A percentile compares a stretch with the other conserved stretches of the same genome.
Conservation (phyloP, 2,329 filamentous ascomycete species). For the Pyrenophora graminea region DNA sequence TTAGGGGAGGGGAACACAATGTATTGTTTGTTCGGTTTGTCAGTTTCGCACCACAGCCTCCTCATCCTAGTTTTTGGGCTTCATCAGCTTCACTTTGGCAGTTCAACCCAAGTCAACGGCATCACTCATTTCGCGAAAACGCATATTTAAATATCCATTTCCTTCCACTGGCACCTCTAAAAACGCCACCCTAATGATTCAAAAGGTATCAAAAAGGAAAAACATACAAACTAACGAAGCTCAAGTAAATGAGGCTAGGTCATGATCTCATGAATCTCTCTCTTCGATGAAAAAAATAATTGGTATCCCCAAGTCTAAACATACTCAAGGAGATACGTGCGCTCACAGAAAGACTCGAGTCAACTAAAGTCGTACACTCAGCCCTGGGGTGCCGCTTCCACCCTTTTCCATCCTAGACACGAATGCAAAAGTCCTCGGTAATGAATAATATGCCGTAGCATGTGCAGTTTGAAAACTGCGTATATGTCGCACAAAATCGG, state of each 20-base stretch:
- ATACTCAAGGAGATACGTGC: constrained; percentile 14
- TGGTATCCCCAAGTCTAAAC: constrained; percentile 28
- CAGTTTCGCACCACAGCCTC: no score
- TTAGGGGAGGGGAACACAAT: no score
- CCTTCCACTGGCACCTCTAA: constrained; percentile 32
- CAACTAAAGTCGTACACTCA: constrained; percentile 9
- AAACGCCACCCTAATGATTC: constrained; percentile 34
- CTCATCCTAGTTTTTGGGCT: no score
- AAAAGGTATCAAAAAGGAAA: constrained; percentile 14
- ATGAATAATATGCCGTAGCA: constrained; percentile 6
- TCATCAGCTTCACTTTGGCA: no score
- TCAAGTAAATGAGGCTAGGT: constrained; percentile 7
- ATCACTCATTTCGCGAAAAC: not conserved
- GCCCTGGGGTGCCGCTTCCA: not conserved
- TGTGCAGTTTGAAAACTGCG: constrained; percentile 1
- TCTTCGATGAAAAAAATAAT: constrained; percentile 9
- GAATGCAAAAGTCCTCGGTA: constrained; percentile 8
- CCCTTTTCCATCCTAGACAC: constrained; percentile 5
- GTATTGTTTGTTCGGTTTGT: no score
- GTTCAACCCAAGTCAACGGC: not conserved
- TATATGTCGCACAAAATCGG: constrained; percentile 6
- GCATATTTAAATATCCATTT: not conserved
- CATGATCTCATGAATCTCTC: constrained; percentile 11
- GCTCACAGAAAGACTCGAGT: constrained; percentile 7
- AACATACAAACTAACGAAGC: constrained; percentile 3